Conservation (phyloP, 257 asterid species). For the Fraxinus excelsior region DNA sequence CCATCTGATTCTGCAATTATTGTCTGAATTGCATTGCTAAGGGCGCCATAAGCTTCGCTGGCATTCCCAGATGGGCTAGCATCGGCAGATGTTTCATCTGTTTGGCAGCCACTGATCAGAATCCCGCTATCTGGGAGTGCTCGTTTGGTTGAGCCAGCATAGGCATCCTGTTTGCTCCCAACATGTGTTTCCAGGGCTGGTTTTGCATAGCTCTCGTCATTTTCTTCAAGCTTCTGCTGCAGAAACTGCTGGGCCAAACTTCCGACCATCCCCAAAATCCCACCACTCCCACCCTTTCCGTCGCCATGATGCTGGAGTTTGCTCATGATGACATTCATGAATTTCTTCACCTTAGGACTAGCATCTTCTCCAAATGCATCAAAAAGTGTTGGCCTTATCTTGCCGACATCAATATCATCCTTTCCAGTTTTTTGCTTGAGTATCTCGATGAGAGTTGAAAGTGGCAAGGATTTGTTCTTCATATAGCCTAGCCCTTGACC, state of each 20-base stretch:
- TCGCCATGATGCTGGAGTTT: conserved; percentile 50
- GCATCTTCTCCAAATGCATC: conserved; percentile 88
- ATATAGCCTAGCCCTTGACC: conserved; percentile 32
- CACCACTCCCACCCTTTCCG: conserved; percentile 44
- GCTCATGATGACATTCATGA: conserved; percentile 79
- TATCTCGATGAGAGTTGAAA: conserved; percentile 75
- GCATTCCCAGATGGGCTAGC: conserved; percentile 73
- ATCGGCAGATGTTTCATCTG: conserved; percentile 84
- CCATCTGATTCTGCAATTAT: conserved; percentile 75
- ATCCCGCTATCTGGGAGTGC: conserved; percentile 69
- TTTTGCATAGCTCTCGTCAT: conserved; percentile 62
- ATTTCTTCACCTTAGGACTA: conserved; percentile 94
- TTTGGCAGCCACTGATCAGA: conserved; percentile 88
- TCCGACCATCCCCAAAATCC: conserved; percentile 81
- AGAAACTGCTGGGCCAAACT: conserved; percentile 77
- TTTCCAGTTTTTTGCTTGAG: conserved; percentile 93
- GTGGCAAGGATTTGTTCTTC: conserved; percentile 75
- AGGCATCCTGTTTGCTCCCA: conserved; percentile 68
- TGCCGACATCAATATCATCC: conserved; percentile 89
- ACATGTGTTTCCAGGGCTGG: conserved; percentile 76
- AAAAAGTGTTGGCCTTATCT: conserved; percentile 87
- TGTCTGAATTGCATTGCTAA: conserved; percentile 85
- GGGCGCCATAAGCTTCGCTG: conserved; percentile 76
- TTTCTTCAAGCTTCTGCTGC: conserved; percentile 77
- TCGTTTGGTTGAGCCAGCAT: conserved; percentile 63